phyloP scores from a whole-genome alignment of 164 flowering plant species.

The Kingdonia uniflora region DNA sequence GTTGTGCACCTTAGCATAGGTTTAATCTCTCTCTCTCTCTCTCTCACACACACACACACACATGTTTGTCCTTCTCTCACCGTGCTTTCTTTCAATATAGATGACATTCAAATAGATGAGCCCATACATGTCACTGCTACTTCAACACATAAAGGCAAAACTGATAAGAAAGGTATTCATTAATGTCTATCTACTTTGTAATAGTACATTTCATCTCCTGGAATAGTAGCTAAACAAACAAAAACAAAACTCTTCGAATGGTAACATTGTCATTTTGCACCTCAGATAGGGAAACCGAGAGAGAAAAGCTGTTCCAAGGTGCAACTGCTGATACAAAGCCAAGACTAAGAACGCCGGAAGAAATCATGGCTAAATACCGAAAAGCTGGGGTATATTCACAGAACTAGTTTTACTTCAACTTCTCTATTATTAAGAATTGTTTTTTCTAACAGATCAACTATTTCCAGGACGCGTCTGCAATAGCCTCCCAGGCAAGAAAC shows the following conservation, averaged over 20 bases:
- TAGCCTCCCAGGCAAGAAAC: conserved; percentile 66
- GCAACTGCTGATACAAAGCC: conserved; percentile 41
- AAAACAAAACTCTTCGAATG: neutral
- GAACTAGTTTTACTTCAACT: neutral
- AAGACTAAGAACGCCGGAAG: conserved; percentile 62
- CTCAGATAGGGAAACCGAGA: conserved; percentile 45
- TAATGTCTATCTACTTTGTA: conserved; percentile 3
- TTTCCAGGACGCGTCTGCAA: conserved; percentile 69
- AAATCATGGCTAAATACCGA: conserved; percentile 68
- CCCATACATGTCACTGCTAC: conserved; percentile 27
- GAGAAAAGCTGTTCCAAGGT: conserved; percentile 59
- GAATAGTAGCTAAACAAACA: no score
- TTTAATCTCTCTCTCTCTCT: conserved; percentile 10
- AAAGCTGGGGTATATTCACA: conserved; percentile 45
- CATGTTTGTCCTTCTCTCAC: neutral
- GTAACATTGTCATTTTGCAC: neutral
- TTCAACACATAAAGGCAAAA: conserved; percentile 29
- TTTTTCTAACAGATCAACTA: conserved; percentile 9
- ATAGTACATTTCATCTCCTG: neutral
- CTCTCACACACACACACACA: neutral
- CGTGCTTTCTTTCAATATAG: conserved; percentile 24
- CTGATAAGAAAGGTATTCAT: conserved; percentile 25
- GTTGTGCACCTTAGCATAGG: conserved; percentile 52
- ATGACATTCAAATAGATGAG: conserved; percentile 87
- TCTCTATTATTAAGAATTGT: neutral